Base-by-base conservation (phyloP, 2,329 filamentous ascomycete genomes). In the Fusarium penzigii region DNA sequence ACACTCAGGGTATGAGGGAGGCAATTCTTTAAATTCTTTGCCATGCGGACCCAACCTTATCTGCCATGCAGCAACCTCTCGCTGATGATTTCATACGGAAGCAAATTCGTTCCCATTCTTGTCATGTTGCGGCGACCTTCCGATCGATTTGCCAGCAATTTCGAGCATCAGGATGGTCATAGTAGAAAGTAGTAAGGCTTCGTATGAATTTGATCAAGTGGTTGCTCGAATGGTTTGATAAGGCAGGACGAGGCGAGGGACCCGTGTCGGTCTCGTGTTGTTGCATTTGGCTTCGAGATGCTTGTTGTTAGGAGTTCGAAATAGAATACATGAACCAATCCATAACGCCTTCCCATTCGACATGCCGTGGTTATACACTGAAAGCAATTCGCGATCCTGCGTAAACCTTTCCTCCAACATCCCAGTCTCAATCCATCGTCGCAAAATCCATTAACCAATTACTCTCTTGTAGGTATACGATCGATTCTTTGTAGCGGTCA, bases 141-240 rank as follows among this genome's bases (percentile, higher is more conserved):
- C 7, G 20, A 25, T 25, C 20, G 20, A 25, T 25, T 25, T 25
- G 20, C 20, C 4, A 7, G 20, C n/a, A n/a, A 25, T 25, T 25
- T 25, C 20, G 7, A 25, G 20, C 4, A 7, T 25, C 7, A 25
- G 7, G 20, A 25, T 25, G 20, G 20, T 25, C 20, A 7, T 25
- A 4, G 20, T 25, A 48, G 52, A 29, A 60, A 60, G 38, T 53
- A 53, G 7, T 25, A 25, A 25, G 20, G 7, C 34, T 58, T 49
- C 17, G 51, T 56, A 16, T 50, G 55, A 20, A 53, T 8, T 32
- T 58, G 52, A 41, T 51, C 55, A 6, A 50, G 39, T n/a, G 56
- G 52, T 53, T 29, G 50, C 42, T 47, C 42, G 38, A 17, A 51
- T 50, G 48, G 51, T 39, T 39, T 60, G 54, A 52, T 61, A 53